phyloP scores from a whole-genome alignment of 2,329 filamentous ascomycete genomes.

The Aspergillus texensis region DNA sequence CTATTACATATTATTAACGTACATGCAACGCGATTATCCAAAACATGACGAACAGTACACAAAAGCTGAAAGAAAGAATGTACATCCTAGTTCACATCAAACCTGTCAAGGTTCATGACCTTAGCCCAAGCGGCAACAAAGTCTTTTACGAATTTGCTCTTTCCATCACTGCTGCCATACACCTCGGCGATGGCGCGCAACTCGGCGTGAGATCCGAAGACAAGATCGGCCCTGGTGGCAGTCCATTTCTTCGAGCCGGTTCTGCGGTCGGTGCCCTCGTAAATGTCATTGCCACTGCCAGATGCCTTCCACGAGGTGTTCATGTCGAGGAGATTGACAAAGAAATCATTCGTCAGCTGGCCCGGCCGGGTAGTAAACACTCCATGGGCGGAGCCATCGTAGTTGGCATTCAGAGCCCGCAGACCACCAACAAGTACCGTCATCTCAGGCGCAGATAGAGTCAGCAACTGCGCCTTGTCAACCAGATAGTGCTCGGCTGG shows the following conservation, averaged over 20 bases:
- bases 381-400: slow-evolving; percentile 67
- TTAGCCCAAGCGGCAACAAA: slow-evolving; percentile 73
- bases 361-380: slow-evolving; percentile 71
- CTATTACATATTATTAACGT: background rate
- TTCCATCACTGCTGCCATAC: slow-evolving; percentile 63
- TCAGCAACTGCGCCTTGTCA: slow-evolving; percentile 72
- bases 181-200: slow-evolving; percentile 71
- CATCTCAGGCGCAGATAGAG: slow-evolving; percentile 70
- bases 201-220: slow-evolving; percentile 75
- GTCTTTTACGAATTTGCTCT: slow-evolving; percentile 69
- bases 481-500: slow-evolving; percentile 70
- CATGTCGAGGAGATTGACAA: slow-evolving; percentile 74
- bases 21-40: background rate
- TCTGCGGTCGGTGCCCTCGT: slow-evolving; percentile 67
- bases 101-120: slow-evolving; percentile 74
- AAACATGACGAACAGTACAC: background rate
- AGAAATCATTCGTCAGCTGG: slow-evolving; percentile 77
- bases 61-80: background rate
- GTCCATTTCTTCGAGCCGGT: slow-evolving; percentile 69
- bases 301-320: slow-evolving; percentile 65
- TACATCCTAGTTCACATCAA: slow-evolving; percentile 48
- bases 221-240: slow-evolving; percentile 68
- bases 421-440: slow-evolving; percentile 73
- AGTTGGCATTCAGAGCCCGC: slow-evolving; percentile 70
- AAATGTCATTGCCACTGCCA: slow-evolving; percentile 57